Evolutionary conservation across 768 basidiomycete species (phyloP), one percentile per base, ranked within the genome.

Genomic region (Sporobolomyces pararoseus): DNA sequence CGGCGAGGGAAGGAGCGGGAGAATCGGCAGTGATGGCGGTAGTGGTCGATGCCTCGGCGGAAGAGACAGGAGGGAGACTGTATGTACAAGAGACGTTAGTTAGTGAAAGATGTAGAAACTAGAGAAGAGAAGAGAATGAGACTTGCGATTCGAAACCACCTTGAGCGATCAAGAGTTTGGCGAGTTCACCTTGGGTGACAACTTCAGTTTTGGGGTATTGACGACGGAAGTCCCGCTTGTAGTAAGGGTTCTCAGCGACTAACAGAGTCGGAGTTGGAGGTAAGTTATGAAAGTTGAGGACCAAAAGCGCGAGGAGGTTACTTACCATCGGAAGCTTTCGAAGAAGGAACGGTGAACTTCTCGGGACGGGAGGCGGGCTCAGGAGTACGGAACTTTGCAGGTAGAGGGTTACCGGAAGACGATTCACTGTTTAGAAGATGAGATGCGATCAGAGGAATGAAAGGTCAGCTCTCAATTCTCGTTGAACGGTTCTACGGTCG

Each of bases 181-280:
- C 70, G 32, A 74, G 73, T 61, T 74, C 73, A 27, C 39, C 49
- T 63, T 74, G 73, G 54, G 70, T 71, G 19, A 74, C 63, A 35
- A 71, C 42, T 54, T 65, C 70, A 29, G 73, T 74, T 52, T 70
- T 70, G 47, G 69, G 69, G 70, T 37, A 71, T 17, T 21, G 35
- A 31, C 70, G 65, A 19, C 73, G 63, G 64, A 68, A 71, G 54
- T 74, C 73, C 29, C 73, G 66, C 63, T 59, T 50, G 47, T 19
- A 71, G 73, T 74, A 74, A 7, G 73, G 66, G 73, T 74, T 74
- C 63, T 71, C 46, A 16, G 73, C 73, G 47, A 74, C 61, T 65
- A 34, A 9, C 3, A 13, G 10, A 16, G 31, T 29, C 25, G n/a
- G 12, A 44, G 23, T n/a, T n/a, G 5, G 44, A 32, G 32, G 29